A percentile compares a stretch with the other conserved stretches of the same genome.
These are phyloP conservation scores for Leccinum boreale DNA, from an alignment of 768 basidiomycete species.

Conservation along the genomic window DNA sequence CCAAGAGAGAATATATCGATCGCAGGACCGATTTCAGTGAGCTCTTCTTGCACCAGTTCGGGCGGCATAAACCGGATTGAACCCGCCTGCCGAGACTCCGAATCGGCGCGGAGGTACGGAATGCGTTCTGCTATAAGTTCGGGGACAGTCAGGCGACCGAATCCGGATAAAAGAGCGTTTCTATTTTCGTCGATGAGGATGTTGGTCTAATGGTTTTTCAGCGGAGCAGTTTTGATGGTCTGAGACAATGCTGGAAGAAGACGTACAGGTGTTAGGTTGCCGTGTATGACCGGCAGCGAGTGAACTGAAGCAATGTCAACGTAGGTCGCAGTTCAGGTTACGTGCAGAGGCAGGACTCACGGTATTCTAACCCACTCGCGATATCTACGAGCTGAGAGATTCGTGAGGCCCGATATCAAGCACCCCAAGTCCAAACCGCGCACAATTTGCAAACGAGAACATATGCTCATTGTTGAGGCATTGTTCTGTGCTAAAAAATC, in stretches of 20 bases:
- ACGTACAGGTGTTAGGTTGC: conserved; percentile 14
- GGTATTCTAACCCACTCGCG: conserved; percentile 14
- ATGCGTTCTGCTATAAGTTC: conserved; percentile 11
- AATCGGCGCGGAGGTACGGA: conserved; percentile 10
- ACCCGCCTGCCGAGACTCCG: conserved; percentile 7
- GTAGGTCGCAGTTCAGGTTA: neutral
- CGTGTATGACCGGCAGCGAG: conserved; percentile 15
- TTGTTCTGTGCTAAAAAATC: conserved; percentile 4
- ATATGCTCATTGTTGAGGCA: neutral
- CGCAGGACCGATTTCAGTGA: neutral
- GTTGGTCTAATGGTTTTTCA: conserved; percentile 6
- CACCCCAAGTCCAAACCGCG: neutral
- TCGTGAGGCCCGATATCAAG: neutral
- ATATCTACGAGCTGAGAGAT: conserved; percentile 12
- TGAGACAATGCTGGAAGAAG: neutral
- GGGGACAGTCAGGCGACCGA: conserved; percentile 11
- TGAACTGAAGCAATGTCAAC: conserved; percentile 1
- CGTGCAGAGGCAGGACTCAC: neutral
- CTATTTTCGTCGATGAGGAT: conserved; percentile 13
- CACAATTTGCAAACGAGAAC: conserved; percentile 9
- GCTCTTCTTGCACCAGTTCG: conserved; percentile 6
- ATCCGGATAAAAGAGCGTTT: conserved; percentile 8
- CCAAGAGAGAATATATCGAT: conserved; percentile 14
- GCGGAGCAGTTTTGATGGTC: neutral
- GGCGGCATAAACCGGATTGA: conserved; percentile 15